These are phyloP conservation scores for Salvia splendens DNA, from an alignment of 257 asterid species.

Conservation along the genomic window DNA sequence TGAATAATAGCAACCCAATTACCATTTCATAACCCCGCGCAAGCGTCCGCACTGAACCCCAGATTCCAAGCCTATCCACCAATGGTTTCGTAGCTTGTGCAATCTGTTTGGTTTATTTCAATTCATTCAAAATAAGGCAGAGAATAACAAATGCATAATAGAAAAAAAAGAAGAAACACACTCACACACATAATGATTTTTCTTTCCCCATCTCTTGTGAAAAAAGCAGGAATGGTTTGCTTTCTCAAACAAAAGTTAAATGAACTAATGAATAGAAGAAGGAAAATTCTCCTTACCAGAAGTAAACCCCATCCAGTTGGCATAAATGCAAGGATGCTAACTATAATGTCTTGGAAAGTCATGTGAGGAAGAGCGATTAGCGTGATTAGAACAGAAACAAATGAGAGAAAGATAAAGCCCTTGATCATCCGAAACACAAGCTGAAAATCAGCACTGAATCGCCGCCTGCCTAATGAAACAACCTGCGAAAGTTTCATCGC, in stretches of 20 bases:
- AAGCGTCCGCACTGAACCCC: conserved; percentile 80
- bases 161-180: not conserved
- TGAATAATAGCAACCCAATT: conserved; percentile 79
- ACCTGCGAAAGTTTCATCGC: conserved; percentile 46
- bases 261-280: not conserved
- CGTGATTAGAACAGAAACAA: conserved; percentile 56
- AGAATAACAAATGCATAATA: no score
- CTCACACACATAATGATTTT: not conserved
- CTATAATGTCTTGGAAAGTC: conserved; percentile 73
- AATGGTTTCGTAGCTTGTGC: conserved; percentile 80
- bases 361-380: conserved; percentile 64
- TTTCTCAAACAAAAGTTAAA: not conserved
- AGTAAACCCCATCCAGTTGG: conserved; percentile 99
- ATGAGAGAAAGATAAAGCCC: conserved; percentile 66
- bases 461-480: conserved; percentile 68
- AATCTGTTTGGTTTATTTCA: conserved; percentile 48
- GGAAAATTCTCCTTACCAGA: conserved; percentile 48
- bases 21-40: conserved; percentile 80
- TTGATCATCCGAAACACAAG: conserved; percentile 73
- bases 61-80: conserved; percentile 49
- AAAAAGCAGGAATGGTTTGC: not conserved
- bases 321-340: conserved; percentile 89
- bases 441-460: conserved; percentile 82
- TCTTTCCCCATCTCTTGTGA: no score
- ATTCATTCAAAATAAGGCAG: not conserved